phyloP scores from a whole-genome alignment of 345 rosid species.

The Citrus mangshanensis region DNA sequence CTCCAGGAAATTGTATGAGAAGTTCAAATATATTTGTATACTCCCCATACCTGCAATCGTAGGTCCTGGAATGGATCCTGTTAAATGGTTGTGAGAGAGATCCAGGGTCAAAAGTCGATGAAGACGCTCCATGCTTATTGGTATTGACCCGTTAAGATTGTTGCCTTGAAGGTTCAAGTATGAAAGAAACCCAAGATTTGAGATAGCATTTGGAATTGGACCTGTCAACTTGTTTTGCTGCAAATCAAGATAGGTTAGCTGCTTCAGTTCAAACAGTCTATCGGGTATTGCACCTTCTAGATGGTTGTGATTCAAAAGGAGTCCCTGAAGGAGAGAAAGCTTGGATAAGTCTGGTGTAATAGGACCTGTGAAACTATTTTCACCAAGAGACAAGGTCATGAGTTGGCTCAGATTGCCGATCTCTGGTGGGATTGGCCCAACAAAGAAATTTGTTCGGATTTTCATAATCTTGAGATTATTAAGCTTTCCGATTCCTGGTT shows the following conservation, averaged over 20 bases:
- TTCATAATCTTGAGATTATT: conserved; percentile 38
- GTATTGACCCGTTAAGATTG: conserved; percentile 70
- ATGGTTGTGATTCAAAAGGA: conserved; percentile 37
- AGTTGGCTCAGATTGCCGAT: conserved; percentile 60
- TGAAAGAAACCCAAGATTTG: conserved; percentile 58
- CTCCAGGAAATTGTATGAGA: conserved; percentile 57
- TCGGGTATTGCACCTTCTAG: conserved; percentile 66
- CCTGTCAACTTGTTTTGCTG: conserved; percentile 61
- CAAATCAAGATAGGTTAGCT: conserved; percentile 46
- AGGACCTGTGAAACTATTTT: conserved; percentile 54
- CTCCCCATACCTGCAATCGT: conserved; percentile 39
- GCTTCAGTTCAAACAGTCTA: conserved; percentile 46
- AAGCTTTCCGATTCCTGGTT: conserved; percentile 58
- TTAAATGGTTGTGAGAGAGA: conserved; percentile 66
- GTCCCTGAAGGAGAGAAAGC: conserved; percentile 70
- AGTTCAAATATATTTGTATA: conserved; percentile 61
- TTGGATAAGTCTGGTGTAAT: conserved; percentile 62
- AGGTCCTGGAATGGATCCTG: conserved; percentile 50
- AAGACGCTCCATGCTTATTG: conserved; percentile 47
- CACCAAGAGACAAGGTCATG: conserved; percentile 35
- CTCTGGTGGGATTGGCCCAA: conserved; percentile 61
- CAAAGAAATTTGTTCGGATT: conserved; percentile 44
- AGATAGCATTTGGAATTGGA: conserved; percentile 45
- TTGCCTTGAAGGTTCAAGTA: conserved; percentile 55
- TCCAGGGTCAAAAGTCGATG: conserved; percentile 48